Conservation (phyloP, 2,329 filamentous ascomycete species). For the Fusarium sp. region DNA sequence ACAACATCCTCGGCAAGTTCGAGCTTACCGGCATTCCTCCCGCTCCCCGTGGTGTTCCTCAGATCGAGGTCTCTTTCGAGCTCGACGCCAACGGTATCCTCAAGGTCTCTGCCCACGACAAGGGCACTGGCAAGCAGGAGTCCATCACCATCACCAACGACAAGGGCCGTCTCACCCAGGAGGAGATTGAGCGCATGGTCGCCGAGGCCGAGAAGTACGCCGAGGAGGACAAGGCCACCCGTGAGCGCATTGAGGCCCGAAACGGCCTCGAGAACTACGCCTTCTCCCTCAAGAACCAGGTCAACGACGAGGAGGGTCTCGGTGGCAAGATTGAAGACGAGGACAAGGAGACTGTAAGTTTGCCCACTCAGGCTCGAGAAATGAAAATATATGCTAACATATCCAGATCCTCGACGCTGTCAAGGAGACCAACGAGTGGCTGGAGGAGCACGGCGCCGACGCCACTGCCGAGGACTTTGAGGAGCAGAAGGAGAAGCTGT, state of each 20-base stretch:
- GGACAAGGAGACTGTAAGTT: constrained; percentile 91
- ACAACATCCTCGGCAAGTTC: constrained; percentile 98
- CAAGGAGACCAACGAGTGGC: constrained; percentile 97
- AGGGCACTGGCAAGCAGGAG: constrained; percentile 97
- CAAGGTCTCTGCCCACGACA: constrained; percentile 94
- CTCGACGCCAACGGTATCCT: constrained; percentile 98
- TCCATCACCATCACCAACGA: constrained; percentile 99
- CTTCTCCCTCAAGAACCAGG: constrained; percentile 99
- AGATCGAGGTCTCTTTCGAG: constrained; percentile 98
- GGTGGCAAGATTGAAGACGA: constrained; percentile 98
- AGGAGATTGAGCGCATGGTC: constrained; percentile 99
- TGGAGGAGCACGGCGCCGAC: constrained; percentile 90
- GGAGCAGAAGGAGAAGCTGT: constrained; percentile 99
- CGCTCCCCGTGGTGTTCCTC: constrained; percentile 93
- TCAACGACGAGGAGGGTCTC: constrained; percentile 94
- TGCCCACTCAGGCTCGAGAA: not conserved
- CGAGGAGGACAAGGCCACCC: constrained; percentile 98
- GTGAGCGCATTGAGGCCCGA: constrained; percentile 94
- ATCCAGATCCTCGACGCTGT: constrained; percentile 84
- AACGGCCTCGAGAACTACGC: constrained; percentile 99
- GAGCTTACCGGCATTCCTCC: constrained; percentile 96
- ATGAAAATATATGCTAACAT: constrained; percentile 49
- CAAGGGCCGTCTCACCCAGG: constrained; percentile 94
- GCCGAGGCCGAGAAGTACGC: constrained; percentile 98
- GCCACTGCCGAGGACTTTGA: constrained; percentile 95